Evolutionary conservation across 1,284 basidiomycete species (phyloP).

Genomic region (Trichosporon ovoides): DNA sequence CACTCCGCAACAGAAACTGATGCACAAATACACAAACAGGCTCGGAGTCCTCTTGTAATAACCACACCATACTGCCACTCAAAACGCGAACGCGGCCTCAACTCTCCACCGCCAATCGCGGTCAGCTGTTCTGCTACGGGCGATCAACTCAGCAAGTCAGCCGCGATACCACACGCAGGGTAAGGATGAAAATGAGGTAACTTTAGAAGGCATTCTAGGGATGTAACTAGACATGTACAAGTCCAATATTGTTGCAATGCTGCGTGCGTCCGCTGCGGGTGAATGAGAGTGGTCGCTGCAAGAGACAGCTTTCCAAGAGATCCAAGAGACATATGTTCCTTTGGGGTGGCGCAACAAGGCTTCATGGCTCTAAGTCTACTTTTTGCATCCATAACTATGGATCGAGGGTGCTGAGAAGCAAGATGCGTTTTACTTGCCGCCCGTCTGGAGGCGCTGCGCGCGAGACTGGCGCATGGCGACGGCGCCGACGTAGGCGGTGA

Average conservation of each 20-base stretch:
- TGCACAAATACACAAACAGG: constrained; percentile 3
- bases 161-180: neutral
- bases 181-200: neutral
- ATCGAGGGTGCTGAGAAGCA: neutral
- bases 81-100: neutral
- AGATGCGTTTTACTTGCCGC: constrained; percentile 9
- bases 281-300: too few relatives aligned
- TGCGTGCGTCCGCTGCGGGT: too few relatives aligned
- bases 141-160: neutral
- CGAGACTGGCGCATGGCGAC: constrained; percentile 36
- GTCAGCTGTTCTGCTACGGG: too few relatives aligned
- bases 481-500: constrained; percentile 45
- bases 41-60: constrained; percentile 2
- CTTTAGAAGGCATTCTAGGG: neutral
- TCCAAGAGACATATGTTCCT: too few relatives aligned
- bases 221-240: constrained; percentile 6
- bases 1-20: neutral
- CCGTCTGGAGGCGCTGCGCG: constrained; percentile 27
- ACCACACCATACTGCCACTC: too few relatives aligned
- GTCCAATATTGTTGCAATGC: neutral
- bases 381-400: neutral
- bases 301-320: too few relatives aligned
- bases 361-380: neutral
- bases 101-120: neutral
- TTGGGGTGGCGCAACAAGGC: too few relatives aligned